Percentiles rank a stretch among this genome's conserved stretches.
Evolutionary conservation across 768 basidiomycete genomes (phyloP).

Genomic region (Phlebiopsis gigantea): DNA sequence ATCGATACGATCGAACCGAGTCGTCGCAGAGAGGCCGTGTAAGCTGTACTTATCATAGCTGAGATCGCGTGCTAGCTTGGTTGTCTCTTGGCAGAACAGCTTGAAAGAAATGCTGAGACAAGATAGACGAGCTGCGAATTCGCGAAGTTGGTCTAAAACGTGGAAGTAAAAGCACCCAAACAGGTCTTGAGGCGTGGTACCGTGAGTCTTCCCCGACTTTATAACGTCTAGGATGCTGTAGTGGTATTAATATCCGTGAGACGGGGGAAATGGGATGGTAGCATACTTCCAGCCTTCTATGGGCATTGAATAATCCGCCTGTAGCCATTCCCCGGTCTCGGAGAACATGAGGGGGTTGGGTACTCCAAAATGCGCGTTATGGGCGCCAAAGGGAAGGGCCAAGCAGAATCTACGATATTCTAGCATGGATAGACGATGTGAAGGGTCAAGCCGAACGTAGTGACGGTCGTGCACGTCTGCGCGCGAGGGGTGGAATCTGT

Average conservation of each 20-base stretch:
- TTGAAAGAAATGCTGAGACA: constrained; percentile 30
- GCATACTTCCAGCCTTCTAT: constrained; percentile 47
- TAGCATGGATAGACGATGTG: constrained; percentile 39
- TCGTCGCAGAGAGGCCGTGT: constrained; percentile 21
- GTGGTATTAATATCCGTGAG: background rate
- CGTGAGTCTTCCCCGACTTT: constrained; percentile 31
- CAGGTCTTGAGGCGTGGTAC: constrained; percentile 37
- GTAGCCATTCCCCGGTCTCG: constrained; percentile 40
- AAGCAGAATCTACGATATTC: constrained; percentile 37
- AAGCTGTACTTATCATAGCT: too few relatives aligned
- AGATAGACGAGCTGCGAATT: constrained; percentile 32
- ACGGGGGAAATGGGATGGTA: background rate
- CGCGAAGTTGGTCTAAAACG: constrained; percentile 33
- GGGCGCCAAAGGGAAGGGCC: constrained; percentile 42
- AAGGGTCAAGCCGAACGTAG: constrained; percentile 30
- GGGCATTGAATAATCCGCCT: constrained; percentile 36
- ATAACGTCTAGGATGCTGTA: constrained; percentile 34
- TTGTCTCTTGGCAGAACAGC: too few relatives aligned
- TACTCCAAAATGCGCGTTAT: constrained; percentile 33
- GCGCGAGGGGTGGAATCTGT: constrained; percentile 28
- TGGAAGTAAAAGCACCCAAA: constrained; percentile 48
- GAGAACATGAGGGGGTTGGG: constrained; percentile 45
- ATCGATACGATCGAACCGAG: constrained; percentile 43
- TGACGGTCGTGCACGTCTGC: constrained; percentile 37
- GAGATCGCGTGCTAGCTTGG: too few relatives aligned